Evolutionary conservation across 257 asterid species (phyloP).

Genomic region (Nicotiana otophora): DNA sequence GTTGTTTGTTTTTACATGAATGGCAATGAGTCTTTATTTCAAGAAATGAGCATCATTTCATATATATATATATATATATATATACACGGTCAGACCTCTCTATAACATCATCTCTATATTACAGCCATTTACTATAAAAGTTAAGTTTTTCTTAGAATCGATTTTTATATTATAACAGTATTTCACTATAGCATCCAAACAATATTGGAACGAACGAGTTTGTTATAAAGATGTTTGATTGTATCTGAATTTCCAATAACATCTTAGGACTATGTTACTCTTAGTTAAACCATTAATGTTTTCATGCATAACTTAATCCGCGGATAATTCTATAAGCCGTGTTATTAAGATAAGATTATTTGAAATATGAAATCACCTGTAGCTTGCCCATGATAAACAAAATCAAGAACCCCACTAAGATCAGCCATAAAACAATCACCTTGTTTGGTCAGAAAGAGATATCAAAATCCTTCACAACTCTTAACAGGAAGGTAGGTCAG

Average conservation of each 20-base stretch:
- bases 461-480: not conserved
- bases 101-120: too few species aligned
- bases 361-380: not conserved
- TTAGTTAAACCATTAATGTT: not conserved
- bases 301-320: constrained; percentile 1
- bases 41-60: not conserved
- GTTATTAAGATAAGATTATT: constrained; percentile 7
- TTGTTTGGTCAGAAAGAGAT: not conserved
- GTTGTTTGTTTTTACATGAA: constrained; percentile 25
- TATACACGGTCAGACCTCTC: too few species aligned
- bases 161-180: too few species aligned
- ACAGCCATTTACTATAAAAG: too few species aligned
- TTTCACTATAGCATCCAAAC: too few species aligned
- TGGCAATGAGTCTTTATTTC: constrained; percentile 25
- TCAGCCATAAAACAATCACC: not conserved
- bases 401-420: constrained; percentile 12
- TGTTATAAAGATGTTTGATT: too few species aligned
- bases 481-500: not conserved
- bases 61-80: too few species aligned
- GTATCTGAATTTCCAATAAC: constrained; percentile 2
- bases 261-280: not conserved
- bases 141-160: too few species aligned
- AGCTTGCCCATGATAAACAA: constrained; percentile 12
- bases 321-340: constrained; percentile 22
- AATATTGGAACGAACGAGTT: too few species aligned